phyloP scores from a whole-genome alignment of 177 flowering plant genomes.

The Vitis hybrid region DNA sequence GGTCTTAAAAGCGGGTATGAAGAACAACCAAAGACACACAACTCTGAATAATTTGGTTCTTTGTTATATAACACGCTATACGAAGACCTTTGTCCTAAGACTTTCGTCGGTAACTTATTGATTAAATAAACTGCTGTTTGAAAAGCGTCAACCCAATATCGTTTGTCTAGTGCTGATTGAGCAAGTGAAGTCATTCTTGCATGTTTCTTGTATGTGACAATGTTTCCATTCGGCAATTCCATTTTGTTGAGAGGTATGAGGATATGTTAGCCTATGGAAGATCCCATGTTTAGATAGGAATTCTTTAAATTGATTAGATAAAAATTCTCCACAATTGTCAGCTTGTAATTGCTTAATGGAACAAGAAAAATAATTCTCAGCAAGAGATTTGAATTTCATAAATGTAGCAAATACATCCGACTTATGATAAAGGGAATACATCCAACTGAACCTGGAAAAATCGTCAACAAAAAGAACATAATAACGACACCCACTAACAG shows the following conservation, averaged over 20 bases:
- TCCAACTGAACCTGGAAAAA: conserved; percentile 1
- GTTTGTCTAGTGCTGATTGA: not conserved
- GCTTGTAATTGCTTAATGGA: conserved; percentile 5
- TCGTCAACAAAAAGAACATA: conserved; percentile 7
- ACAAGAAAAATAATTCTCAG: not conserved
- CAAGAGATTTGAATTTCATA: not conserved
- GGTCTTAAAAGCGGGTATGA: not conserved
- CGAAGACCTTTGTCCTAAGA: too few relatives aligned
- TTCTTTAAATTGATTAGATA: not conserved
- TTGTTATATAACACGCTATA: not conserved
- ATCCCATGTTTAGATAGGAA: conserved; percentile 1
- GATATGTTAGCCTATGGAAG: not conserved
- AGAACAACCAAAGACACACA: not conserved
- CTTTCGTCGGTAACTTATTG: not conserved
- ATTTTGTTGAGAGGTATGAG: conserved; percentile 6
- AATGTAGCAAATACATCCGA: not conserved
- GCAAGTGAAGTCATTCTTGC: not conserved
- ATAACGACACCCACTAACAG: not conserved
- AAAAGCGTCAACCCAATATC: conserved; percentile 5
- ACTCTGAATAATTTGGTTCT: not conserved
- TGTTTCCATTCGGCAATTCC: conserved; percentile 5
- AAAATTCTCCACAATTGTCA: not conserved
- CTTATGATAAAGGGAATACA: not conserved
- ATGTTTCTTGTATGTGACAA: not conserved
- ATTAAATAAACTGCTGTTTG: not conserved